Base-by-base conservation (phyloP, 371 early-diverging fungal species). In the Apophysomyces elegans region DNA sequence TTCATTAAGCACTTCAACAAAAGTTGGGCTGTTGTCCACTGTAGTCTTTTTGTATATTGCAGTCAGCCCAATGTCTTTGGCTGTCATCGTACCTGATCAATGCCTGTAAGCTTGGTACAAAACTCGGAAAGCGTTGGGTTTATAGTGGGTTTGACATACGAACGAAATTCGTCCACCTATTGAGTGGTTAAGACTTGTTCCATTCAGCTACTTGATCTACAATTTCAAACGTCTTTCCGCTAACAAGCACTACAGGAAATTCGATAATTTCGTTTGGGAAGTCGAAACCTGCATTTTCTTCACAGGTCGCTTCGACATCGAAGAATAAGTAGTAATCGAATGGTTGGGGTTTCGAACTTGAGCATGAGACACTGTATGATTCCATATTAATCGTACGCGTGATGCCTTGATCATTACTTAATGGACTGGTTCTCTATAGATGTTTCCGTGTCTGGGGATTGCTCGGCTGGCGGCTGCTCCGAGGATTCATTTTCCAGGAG, bases 281-380 rank as follows among this genome's bases (percentile, higher is more conserved):
- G 6, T 78, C 77, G 62, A 87, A 83, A 7, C 81, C 85, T 9
- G 79, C 78, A 16, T 77, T 74, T 44, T 71, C 81, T 66, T 89
- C 90, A 66, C 93, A 93, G 0, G 95, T 94, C 35, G 92, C 95
- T 69, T 94, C 95, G 5, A 93, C 88, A 72, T 94, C 95, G 65
- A 91, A 88, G 45, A 92, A 92, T 56, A 85, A 69, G 41, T 84
- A 88, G 60, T 87, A 88, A 56, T 86, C 86, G 60, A 78, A 86
- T 0, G 79, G 81, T n/a, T 70, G 68, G 4, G 7, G 45, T 61
- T 58, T 65, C 32, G 47, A 45, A 32, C 35, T 57, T 39, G 46
- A 62, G 18, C 37, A 13, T 0, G 16, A 6, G 6, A 8, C n/a
- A 16, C 63, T 63, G 35, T 56, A 7, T 26, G 13, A 39, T 21